Evolutionary conservation across 2,329 filamentous ascomycete species (phyloP), one percentile per base, ranked within the genome.

Genomic region (Passalora sequoiae): DNA sequence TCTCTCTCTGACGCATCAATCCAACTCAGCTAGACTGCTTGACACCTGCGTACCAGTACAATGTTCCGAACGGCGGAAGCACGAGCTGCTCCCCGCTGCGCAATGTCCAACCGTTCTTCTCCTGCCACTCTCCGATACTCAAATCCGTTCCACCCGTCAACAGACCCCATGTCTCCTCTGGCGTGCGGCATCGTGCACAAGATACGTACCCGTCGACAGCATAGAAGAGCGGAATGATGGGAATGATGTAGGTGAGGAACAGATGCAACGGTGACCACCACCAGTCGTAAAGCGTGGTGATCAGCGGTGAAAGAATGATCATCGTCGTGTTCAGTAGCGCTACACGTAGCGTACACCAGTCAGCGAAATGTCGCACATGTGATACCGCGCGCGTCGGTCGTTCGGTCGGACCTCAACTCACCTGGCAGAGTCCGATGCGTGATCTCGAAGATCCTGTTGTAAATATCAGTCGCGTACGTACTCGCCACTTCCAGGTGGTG

Each of bases 401-500:
- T n/a, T n/a, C n/a, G n/a, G n/a, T n/a, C n/a, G n/a, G n/a, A n/a
- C n/a, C n/a, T n/a, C n/a, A n/a, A n/a, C n/a, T n/a, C n/a, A n/a
- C n/a, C n/a, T n/a, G n/a, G n/a, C n/a, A n/a, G n/a, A 6, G 43
- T 45, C 10, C 43, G 36, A 29, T 45, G 43, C n/a, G 43, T 45
- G 15, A 45, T 39, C 21, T 45, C 43, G 43, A 45, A 45, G 12
- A 45, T 45, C 13, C 43, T 45, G 21, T 39, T 4, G 16, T 25
- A 22, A 24, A 12, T n/a, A n/a, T n/a, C n/a, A n/a, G n/a, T n/a
- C n/a, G n/a, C n/a, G n/a, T n/a, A n/a, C n/a, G n/a, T n/a, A n/a
- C n/a, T n/a, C n/a, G n/a, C n/a, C n/a, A n/a, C n/a, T n/a, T n/a
- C n/a, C n/a, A n/a, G n/a, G n/a, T 22, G 4, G 7, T 4, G 6